These are phyloP conservation scores for Talaromyces trachyspermus DNA, from an alignment of 495 filamentous ascomycete genomes.

Conservation along the genomic window DNA sequence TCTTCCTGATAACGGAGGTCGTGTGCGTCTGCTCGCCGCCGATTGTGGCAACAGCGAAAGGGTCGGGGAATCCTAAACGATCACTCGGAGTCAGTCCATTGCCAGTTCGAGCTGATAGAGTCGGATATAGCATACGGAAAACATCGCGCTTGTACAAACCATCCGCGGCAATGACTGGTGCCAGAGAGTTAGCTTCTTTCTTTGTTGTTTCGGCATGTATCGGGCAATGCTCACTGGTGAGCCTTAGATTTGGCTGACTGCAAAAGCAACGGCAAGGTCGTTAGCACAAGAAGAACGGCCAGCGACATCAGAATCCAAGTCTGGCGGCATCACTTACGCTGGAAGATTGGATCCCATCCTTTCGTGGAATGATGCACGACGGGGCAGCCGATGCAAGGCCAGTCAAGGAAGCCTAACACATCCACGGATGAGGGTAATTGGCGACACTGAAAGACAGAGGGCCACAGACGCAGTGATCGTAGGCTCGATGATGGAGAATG, in stretches of 20 bases:
- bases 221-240: slow-evolving; percentile 50
- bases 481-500: not conserved
- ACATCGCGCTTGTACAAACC: slow-evolving; percentile 98
- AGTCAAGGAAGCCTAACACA: slow-evolving; percentile 4
- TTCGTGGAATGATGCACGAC: slow-evolving; percentile 16
- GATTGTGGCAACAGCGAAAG: slow-evolving; percentile 94
- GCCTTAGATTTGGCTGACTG: slow-evolving; percentile 53
- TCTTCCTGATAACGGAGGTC: slow-evolving; percentile 91
- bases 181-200: slow-evolving; percentile 12
- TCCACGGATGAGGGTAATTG: slow-evolving; percentile 2
- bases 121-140: slow-evolving; percentile 57
- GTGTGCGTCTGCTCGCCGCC: slow-evolving; percentile 95
- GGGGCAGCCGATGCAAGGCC: slow-evolving; percentile 1
- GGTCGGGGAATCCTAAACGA: slow-evolving; percentile 83
- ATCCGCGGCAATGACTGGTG: slow-evolving; percentile 90
- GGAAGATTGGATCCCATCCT: slow-evolving; percentile 56
- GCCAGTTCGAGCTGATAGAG: not conserved
- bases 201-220: slow-evolving; percentile 4
- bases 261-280: slow-evolving; percentile 10
- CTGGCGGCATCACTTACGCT: slow-evolving; percentile 35
- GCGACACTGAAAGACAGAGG: not conserved
- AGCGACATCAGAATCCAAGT: slow-evolving; percentile 8
- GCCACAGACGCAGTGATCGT: too few species aligned
- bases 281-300: slow-evolving; percentile 8
- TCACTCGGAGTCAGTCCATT: slow-evolving; percentile 6